These are phyloP conservation scores for Smallanthus sonchifolius DNA, from an alignment of 129 eudicot species.

Conservation along the genomic window DNA sequence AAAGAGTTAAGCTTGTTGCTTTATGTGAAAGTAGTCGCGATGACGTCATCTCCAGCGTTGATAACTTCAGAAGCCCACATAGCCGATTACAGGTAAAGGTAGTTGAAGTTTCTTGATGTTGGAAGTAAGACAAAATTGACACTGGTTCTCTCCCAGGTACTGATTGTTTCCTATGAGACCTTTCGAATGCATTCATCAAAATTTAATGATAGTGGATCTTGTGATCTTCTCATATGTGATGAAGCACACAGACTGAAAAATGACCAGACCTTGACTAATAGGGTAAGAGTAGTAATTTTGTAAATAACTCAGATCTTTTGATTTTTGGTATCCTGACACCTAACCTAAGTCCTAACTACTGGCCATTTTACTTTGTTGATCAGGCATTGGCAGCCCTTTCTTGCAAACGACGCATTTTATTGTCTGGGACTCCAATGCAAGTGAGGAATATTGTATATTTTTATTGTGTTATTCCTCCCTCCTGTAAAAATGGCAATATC, in stretches of 20 bases:
- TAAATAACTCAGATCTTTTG: not conserved
- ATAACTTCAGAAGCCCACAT: slow-evolving; percentile 54
- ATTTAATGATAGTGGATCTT: slow-evolving; percentile 72
- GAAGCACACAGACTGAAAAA: slow-evolving; percentile 98
- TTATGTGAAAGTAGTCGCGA: slow-evolving; percentile 95
- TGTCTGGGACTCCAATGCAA: slow-evolving; percentile 99
- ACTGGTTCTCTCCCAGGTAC: slow-evolving; percentile 50
- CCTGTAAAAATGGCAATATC: slow-evolving; percentile 5
- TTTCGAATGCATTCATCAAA: slow-evolving; percentile 88
- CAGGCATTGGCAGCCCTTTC: slow-evolving; percentile 94
- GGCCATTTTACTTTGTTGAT: slow-evolving; percentile 9
- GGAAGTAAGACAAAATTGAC: slow-evolving; percentile 23
- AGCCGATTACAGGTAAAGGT: slow-evolving; percentile 64
- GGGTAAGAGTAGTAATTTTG: slow-evolving; percentile 44
- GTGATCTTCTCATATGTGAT: slow-evolving; percentile 97
- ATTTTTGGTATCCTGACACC: not conserved
- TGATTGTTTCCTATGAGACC: slow-evolving; percentile 95
- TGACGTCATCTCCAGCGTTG: slow-evolving; percentile 81
- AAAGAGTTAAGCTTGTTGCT: slow-evolving; percentile 85
- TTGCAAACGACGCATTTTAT: slow-evolving; percentile 83
- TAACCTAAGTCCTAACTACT: not conserved
- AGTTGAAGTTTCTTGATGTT: slow-evolving; percentile 8
- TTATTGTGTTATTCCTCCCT: not conserved
- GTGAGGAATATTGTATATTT: slow-evolving; percentile 38
- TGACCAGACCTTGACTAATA: slow-evolving; percentile 92